Evolutionary conservation across 2,329 filamentous ascomycete species (phyloP).

Genomic region (Amauroascus verrucosus): DNA sequence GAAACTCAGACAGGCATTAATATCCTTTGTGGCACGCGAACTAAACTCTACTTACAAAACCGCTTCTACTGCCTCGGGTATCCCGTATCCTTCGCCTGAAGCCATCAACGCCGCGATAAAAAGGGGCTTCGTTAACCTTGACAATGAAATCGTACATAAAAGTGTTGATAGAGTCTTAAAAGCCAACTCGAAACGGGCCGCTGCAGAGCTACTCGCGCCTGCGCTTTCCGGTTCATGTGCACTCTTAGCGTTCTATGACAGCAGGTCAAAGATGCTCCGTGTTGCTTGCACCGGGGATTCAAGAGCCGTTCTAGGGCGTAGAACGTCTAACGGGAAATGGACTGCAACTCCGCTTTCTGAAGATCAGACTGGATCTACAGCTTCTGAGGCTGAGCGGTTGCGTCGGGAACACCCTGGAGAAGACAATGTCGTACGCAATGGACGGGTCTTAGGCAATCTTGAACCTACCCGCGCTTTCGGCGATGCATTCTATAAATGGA

Average conservation of each 20-base stretch:
- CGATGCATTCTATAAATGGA: constrained; percentile 96
- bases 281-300: constrained; percentile 95
- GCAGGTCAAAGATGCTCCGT: constrained; percentile 70
- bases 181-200: constrained; percentile 76
- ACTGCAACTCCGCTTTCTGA: constrained; percentile 78
- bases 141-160: constrained; percentile 88
- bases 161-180: constrained; percentile 87
- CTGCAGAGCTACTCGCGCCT: constrained; percentile 82
- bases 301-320: constrained; percentile 80
- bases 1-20: constrained; percentile 83
- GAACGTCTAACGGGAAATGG: constrained; percentile 75
- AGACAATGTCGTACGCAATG: constrained; percentile 74
- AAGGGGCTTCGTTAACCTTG: constrained; percentile 73
- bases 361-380: constrained; percentile 86
- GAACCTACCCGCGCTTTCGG: constrained; percentile 93
- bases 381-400: constrained; percentile 71
- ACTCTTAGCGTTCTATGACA: constrained; percentile 92
- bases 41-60: constrained; percentile 83
- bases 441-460: constrained; percentile 79
- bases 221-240: constrained; percentile 96
- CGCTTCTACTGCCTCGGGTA: constrained; percentile 47
- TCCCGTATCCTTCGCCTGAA: constrained; percentile 60
- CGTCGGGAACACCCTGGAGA: constrained; percentile 82
- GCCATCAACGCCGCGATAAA: constrained; percentile 88
- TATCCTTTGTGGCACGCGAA: constrained; percentile 85